Base-by-base conservation (phyloP, 768 basidiomycete species). In the Suillus alpinus region DNA sequence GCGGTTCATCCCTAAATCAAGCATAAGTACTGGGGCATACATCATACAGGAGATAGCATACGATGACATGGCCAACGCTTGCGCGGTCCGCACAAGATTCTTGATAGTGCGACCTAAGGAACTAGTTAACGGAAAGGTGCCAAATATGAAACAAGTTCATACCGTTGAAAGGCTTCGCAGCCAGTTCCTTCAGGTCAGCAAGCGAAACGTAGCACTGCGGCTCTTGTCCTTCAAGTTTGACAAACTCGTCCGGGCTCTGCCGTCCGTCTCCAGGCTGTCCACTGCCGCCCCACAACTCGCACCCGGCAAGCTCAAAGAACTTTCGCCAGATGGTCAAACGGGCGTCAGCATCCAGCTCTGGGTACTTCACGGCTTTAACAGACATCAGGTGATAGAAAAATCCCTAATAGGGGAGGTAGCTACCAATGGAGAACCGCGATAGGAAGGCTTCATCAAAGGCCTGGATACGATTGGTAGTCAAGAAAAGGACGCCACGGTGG, bases 361-460 rank as follows among this genome's bases (percentile, higher is more conserved):
- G 59, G 41, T 71, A 72, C 58, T 67, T 70, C 52, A 72, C 70
- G 6, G 67, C 70, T 56, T 26, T 40, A 12, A 41, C 34, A 57
- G 16, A 55, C 4, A 18, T 55, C 13, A 55, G 23, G 8, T 26
- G 16, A 39, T 10, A 16, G 16, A 26, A 39, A 16, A 29, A 14
- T 12, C 12, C 10, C 2, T 8, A 37, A 20, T 10, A 49, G 14
- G 6, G 2, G 46, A 10, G 8, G 44, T 62, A 56, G 40, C 9
- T 20, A 68, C 68, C 85, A 62, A 87, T 83, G 68, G 86, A 86
- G 66, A 86, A 85, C 56, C 86, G 83, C 13, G 84, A 86, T 56
- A 86, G 78, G 81, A 87, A 88, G 7, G 87, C 87, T 65, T 85
- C 84, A 66, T 88, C 87, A 71, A 88, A 86, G 36, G 53, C 53